Percentiles rank a stretch among this genome's conserved stretches.
Conservation (phyloP, 2,329 filamentous ascomycete species). For the Onygena corvina region DNA sequence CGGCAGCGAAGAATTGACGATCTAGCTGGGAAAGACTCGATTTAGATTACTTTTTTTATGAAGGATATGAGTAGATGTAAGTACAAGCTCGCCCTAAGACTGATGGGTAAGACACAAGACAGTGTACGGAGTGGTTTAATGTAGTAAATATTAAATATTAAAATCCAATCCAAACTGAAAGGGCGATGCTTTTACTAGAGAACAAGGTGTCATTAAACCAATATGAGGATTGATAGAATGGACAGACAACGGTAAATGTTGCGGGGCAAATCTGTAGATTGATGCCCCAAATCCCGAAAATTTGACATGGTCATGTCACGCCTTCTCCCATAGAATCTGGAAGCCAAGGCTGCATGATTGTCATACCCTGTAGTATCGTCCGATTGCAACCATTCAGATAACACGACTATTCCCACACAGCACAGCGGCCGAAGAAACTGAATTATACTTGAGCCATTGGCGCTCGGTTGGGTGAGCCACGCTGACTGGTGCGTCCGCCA, state of each 20-base stretch:
- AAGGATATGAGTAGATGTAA: neutral
- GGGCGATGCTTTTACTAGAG: neutral
- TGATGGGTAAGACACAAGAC: neutral
- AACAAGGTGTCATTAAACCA: neutral
- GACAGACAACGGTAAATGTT: neutral
- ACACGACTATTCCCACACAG: neutral
- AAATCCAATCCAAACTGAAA: neutral
- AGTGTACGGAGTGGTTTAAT: neutral
- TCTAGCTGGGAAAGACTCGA: too few relatives aligned
- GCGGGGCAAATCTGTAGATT: neutral
- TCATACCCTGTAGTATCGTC: neutral
- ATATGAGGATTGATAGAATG: neutral
- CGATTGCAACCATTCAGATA: neutral
- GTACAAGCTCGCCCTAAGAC: neutral
- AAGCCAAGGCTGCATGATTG: neutral
- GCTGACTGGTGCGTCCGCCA: constrained; percentile 13
- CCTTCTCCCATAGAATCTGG: neutral
- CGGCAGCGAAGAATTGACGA: too few relatives aligned
- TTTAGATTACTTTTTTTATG: neutral
- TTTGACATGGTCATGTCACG: neutral
- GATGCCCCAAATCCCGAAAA: neutral
- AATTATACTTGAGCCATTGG: constrained; percentile 17
- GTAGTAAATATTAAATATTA: constrained; percentile 3
- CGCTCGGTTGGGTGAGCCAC: constrained; percentile 4
- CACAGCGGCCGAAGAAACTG: neutral